Evolutionary conservation across 352 stramenopile species (phyloP).

Genomic region (Globisporangium carolinianum): DNA sequence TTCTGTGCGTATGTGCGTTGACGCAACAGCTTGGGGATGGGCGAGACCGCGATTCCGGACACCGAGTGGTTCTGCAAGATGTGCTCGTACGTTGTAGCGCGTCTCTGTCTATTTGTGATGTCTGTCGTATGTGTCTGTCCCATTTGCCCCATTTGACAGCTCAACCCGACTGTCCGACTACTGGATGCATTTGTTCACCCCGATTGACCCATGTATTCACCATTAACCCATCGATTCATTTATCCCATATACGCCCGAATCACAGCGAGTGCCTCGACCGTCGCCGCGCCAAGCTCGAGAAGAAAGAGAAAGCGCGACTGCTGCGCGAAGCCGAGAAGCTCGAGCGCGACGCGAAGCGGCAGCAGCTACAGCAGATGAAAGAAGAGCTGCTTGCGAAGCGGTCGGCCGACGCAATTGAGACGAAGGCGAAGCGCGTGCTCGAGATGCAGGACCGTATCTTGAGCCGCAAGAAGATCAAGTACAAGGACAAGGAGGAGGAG

Average conservation of each 20-base stretch:
- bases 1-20: slow-evolving; percentile 4
- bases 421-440: slow-evolving; percentile 77
- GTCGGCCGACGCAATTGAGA: slow-evolving; percentile 74
- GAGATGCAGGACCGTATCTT: slow-evolving; percentile 87
- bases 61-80: slow-evolving; percentile 88
- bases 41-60: slow-evolving; percentile 65
- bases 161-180: no score
- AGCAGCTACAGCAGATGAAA: slow-evolving; percentile 56
- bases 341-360: slow-evolving; percentile 61
- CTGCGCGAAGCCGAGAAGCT: slow-evolving; percentile 78
- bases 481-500: slow-evolving; percentile 86
- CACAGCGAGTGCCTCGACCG: slow-evolving; percentile 70
- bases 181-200: no score
- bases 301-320: slow-evolving; percentile 67
- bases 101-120: not conserved
- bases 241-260: not conserved
- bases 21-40: slow-evolving; percentile 60
- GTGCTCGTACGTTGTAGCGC: slow-evolving; percentile 50
- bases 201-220: no score
- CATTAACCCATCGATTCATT: no score
- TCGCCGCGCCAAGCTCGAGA: slow-evolving; percentile 66
- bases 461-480: slow-evolving; percentile 85
- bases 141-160: no score
- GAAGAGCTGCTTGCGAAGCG: slow-evolving; percentile 69
- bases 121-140: not conserved